phyloP scores from a whole-genome alignment of 2,329 filamentous ascomycete species.

The Tolypocladium ovalisporum region DNA sequence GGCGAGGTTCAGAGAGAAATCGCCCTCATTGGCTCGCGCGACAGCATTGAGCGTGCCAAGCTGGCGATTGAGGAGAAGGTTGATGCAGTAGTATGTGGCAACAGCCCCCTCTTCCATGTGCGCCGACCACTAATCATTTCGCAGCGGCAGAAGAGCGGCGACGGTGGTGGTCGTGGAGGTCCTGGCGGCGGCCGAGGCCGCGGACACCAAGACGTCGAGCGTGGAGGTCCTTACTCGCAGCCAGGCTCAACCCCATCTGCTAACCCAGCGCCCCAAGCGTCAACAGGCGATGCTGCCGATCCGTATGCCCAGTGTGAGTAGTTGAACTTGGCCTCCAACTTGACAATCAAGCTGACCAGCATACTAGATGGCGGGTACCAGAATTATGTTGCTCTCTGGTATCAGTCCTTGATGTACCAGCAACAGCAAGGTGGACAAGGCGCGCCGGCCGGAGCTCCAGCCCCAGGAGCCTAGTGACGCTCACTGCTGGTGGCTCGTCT shows the following conservation, averaged over 20 bases:
- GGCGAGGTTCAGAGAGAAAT: conserved; percentile 77
- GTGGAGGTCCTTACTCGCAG: conserved; percentile 40
- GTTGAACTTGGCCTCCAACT: neutral
- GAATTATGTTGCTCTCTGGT: conserved; percentile 72
- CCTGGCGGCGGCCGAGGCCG: conserved; percentile 27
- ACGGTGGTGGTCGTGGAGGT: conserved; percentile 34
- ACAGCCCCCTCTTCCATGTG: neutral
- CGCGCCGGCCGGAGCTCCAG: conserved; percentile 21
- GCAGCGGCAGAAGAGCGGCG: conserved; percentile 44
- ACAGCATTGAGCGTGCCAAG: conserved; percentile 73
- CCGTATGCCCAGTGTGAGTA: conserved; percentile 65
- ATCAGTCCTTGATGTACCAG: conserved; percentile 50
- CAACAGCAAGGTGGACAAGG: conserved; percentile 28
- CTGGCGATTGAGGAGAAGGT: conserved; percentile 84
- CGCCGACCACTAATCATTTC: conserved; percentile 15
- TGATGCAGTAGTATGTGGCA: conserved; percentile 63
- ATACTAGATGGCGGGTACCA: conserved; percentile 65
- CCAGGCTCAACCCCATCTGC: conserved; percentile 29
- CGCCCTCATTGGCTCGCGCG: conserved; percentile 66
- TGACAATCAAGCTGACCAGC: conserved; percentile 9
- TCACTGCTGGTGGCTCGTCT: conserved; percentile 8
- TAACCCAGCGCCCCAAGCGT: conserved; percentile 30
- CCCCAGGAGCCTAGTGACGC: conserved; percentile 26
- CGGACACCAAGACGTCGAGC: conserved; percentile 43
- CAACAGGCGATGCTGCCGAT: conserved; percentile 44